Percentiles rank a stretch among this genome's conserved stretches.
These are phyloP conservation scores for Aspergillus sp. DNA, from an alignment of 2,329 filamentous ascomycete species.

Conservation along the genomic window DNA sequence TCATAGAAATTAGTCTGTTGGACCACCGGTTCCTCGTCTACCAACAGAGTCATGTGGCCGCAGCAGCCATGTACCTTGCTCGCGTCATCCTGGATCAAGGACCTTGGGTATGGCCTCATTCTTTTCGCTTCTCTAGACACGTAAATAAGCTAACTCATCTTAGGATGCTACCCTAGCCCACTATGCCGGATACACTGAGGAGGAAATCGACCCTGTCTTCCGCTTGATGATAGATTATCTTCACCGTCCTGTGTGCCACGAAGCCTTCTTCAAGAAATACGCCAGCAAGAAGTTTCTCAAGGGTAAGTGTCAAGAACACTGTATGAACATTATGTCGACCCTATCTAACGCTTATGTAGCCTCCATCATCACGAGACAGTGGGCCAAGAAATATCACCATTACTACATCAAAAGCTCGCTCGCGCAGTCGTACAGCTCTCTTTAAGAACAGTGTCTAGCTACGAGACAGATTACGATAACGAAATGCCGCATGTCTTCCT, in stretches of 20 bases:
- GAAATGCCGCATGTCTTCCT: slow-evolving; percentile 15
- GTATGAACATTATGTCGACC: too few relatives aligned
- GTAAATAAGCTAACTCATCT: slow-evolving; percentile 12
- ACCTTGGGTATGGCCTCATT: slow-evolving; percentile 64
- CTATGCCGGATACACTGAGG: slow-evolving; percentile 88
- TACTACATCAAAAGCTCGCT: slow-evolving; percentile 31
- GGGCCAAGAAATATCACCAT: slow-evolving; percentile 72
- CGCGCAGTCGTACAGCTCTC: slow-evolving; percentile 25
- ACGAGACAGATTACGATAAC: slow-evolving; percentile 18
- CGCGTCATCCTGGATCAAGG: slow-evolving; percentile 85
- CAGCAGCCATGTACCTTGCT: slow-evolving; percentile 89
- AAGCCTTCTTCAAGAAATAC: slow-evolving; percentile 99
- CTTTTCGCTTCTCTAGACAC: background rate
- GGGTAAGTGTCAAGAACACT: slow-evolving; percentile 52
- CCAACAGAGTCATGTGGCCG: slow-evolving; percentile 82
- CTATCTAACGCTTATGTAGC: slow-evolving; percentile 47
- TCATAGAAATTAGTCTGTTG: slow-evolving; percentile 92
- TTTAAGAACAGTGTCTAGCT: slow-evolving; percentile 27
- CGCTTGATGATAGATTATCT: slow-evolving; percentile 96
- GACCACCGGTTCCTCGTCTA: slow-evolving; percentile 91
- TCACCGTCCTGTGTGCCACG: slow-evolving; percentile 78
- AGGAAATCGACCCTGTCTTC: slow-evolving; percentile 88
- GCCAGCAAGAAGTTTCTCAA: slow-evolving; percentile 99
- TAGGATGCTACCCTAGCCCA: slow-evolving; percentile 78
- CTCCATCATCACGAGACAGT: slow-evolving; percentile 83